Conservation (phyloP, 768 basidiomycete genomes). For the Tylopilus balloui region DNA sequence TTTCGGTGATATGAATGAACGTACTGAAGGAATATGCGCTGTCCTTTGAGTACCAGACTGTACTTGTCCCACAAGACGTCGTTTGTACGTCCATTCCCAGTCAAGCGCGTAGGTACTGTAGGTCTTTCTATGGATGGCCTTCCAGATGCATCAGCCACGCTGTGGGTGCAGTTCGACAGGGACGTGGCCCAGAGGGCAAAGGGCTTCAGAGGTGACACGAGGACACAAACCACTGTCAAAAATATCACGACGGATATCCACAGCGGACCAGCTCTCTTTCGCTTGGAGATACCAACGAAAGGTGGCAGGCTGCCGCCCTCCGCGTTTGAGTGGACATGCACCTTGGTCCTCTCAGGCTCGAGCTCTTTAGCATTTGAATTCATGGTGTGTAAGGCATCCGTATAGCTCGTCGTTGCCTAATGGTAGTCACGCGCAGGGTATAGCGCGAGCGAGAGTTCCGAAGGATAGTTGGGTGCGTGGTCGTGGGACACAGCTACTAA, state of each 20-base stretch:
- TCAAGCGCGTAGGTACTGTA: slow-evolving; percentile 6
- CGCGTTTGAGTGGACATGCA: neutral
- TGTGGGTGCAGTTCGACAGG: slow-evolving; percentile 22
- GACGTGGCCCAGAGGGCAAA: neutral
- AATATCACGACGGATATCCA: slow-evolving; percentile 18
- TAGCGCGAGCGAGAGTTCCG: neutral
- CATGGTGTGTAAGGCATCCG: slow-evolving; percentile 3
- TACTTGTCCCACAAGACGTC: slow-evolving; percentile 62
- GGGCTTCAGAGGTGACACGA: slow-evolving; percentile 11
- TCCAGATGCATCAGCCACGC: neutral
- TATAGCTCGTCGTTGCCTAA: neutral
- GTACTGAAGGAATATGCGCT: slow-evolving; percentile 69
- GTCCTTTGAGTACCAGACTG: slow-evolving; percentile 63
- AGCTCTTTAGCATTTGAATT: neutral
- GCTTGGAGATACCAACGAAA: neutral
- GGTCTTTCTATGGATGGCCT: neutral
- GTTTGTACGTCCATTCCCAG: slow-evolving; percentile 33
- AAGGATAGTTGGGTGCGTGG: neutral
- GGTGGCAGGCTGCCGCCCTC: slow-evolving; percentile 5
- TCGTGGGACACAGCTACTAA: neutral
- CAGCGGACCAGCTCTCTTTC: slow-evolving; percentile 2
- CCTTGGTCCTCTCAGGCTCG: neutral
- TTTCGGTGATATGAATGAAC: slow-evolving; percentile 25
- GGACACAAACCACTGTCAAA: slow-evolving; percentile 12
- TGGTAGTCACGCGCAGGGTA: neutral